Base-by-base conservation (phyloP, 2,329 filamentous ascomycete genomes). In the Tolypocladium tundrense region DNA sequence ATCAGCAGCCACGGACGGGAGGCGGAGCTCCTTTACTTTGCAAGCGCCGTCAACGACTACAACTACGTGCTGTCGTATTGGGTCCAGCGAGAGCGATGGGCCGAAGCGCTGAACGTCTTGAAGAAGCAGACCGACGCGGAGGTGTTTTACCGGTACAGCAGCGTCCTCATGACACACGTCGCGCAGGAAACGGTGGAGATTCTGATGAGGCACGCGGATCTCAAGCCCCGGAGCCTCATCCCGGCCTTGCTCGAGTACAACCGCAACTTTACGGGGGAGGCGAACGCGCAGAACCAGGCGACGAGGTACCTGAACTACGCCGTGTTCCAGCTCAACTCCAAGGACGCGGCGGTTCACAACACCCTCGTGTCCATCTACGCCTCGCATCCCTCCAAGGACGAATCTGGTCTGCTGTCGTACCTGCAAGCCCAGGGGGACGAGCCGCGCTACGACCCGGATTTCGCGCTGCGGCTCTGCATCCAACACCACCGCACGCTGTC, bases 351-450 rank as follows among this genome's bases (percentile, higher is more conserved):
- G 2, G 88, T 99, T 13, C 94, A 99, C 76, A 99, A 99, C 71
- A 97, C 94, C 0, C 83, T 99, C 7, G 90, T 99, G 54, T 96
- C 93, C 10, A 93, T 99, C 55, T 96, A 97, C 70, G 94, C 94
- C 4, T 91, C 92, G 0, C 88, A 94, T 64, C 79, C 88, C 2
- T 91, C 90, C 3, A 81, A 84, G 58, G 91, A 96, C 58, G 94
- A 99, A 74, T 86, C 88, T 0, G 88, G 88, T 0, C 82, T 99
- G 1, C 81, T 97, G 45, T 83, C 87, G 8, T 99, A 99, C 69
- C 85, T 99, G 8, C 89, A 97, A 72, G 87, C 89, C 0, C 93
- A 99, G 73, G 90, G 90, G 37, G 86, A 90, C 55, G 88, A 94
- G 67, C 89, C 90, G 52, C 84, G 85, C 52, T 99, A 95, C 70